A percentile compares a stretch with the other conserved stretches of the same genome.
Conservation (phyloP, 768 basidiomycete species). For the Suillus paluster region DNA sequence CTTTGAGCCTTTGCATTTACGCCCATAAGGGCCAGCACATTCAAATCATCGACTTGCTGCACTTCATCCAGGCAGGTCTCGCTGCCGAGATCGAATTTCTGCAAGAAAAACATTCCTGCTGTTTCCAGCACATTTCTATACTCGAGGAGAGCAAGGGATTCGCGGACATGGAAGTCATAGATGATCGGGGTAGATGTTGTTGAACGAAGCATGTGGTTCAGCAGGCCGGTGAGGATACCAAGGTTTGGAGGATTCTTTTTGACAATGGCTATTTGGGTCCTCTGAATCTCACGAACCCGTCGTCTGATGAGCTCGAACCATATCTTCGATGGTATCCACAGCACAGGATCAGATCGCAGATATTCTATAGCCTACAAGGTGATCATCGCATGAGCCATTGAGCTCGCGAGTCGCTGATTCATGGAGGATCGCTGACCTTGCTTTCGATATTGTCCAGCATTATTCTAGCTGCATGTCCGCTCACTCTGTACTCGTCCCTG, state of each 20-base stretch:
- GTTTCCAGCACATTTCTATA: too few species aligned
- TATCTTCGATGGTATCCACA: constrained; percentile 11
- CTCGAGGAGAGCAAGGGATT: constrained; percentile 16
- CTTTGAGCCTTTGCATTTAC: too few species aligned
- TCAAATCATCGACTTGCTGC: too few species aligned
- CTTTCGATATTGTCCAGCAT: constrained; percentile 3
- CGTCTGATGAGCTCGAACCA: constrained; percentile 14
- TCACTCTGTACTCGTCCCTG: constrained; percentile 13
- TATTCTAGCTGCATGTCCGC: constrained; percentile 7
- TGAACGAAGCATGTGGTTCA: constrained; percentile 10
- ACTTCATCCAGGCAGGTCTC: too few species aligned
- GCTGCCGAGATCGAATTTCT: too few species aligned
- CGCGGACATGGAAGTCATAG: constrained; percentile 12
- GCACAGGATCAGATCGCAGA: constrained; percentile 8
- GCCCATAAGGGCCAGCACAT: too few species aligned
- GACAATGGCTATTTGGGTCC: too few species aligned
- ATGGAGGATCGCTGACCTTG: constrained; percentile 3
- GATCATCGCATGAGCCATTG: background rate
- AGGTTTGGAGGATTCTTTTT: too few species aligned
- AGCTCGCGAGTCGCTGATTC: background rate
- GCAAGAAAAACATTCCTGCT: too few species aligned
- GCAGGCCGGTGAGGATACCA: constrained; percentile 8
- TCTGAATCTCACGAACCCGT: constrained; percentile 2
- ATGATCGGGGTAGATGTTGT: constrained; percentile 13
- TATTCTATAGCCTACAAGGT: constrained; percentile 3